Conservation (phyloP, 2,329 filamentous ascomycete species). For the Achaetomium macrosporum region DNA sequence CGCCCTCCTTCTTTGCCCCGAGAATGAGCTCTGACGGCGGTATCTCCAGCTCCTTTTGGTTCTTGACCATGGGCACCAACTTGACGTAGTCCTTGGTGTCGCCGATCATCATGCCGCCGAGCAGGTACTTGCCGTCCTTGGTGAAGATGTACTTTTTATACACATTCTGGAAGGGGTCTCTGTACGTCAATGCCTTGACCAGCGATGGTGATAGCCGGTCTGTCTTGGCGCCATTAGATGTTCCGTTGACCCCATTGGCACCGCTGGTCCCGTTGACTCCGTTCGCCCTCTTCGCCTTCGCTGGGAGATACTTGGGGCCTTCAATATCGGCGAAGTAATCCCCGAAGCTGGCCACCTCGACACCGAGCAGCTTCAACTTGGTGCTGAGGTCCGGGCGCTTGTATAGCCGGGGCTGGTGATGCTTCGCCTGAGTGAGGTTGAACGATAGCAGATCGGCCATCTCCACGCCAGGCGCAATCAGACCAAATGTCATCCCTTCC, state of each 20-base stretch:
- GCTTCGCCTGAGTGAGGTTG: slow-evolving; percentile 78
- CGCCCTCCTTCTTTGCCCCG: slow-evolving; percentile 66
- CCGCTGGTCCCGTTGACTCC: slow-evolving; percentile 26
- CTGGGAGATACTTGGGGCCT: slow-evolving; percentile 69
- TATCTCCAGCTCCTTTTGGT: slow-evolving; percentile 70
- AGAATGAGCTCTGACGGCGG: slow-evolving; percentile 79
- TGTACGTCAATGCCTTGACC: slow-evolving; percentile 82
- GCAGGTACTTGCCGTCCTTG: slow-evolving; percentile 77
- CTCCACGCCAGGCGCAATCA: slow-evolving; percentile 85
- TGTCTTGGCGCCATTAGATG: slow-evolving; percentile 21
- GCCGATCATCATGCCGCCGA: slow-evolving; percentile 97
- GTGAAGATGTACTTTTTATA: slow-evolving; percentile 96
- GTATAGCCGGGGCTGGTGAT: slow-evolving; percentile 64
- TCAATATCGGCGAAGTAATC: slow-evolving; percentile 90
- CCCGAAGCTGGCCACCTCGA: slow-evolving; percentile 88
- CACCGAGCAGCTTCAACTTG: slow-evolving; percentile 81
- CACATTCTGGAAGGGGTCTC: slow-evolving; percentile 78
- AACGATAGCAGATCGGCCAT: slow-evolving; percentile 91
- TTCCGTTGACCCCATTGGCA: slow-evolving; percentile 19
- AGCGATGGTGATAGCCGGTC: slow-evolving; percentile 39
- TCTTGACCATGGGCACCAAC: slow-evolving; percentile 79
- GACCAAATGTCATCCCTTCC: slow-evolving; percentile 78
- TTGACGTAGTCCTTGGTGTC: slow-evolving; percentile 89
- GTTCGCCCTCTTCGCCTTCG: slow-evolving; percentile 34
- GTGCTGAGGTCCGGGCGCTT: slow-evolving; percentile 83